Percentiles rank a stretch among this genome's conserved stretches.
Evolutionary conservation across 495 filamentous ascomycete species (phyloP).

Genomic region (Daldinia concentrica): DNA sequence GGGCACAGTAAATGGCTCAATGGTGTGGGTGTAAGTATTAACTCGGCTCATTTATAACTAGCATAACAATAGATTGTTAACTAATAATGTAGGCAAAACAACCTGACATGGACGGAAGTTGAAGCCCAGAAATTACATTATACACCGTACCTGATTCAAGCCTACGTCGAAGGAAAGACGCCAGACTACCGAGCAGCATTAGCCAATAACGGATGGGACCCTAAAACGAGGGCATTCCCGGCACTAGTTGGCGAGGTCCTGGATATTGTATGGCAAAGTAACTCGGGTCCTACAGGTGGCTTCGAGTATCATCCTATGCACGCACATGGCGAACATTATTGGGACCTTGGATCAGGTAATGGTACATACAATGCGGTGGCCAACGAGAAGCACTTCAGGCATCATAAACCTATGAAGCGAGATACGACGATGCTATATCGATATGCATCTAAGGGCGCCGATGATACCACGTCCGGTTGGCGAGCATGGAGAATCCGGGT

Average conservation of each 20-base stretch:
- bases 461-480: constrained; percentile 62
- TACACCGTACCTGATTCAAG: constrained; percentile 63
- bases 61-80: constrained; percentile 9
- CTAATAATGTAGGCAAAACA: constrained; percentile 52
- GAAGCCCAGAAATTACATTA: constrained; percentile 39
- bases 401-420: constrained; percentile 56
- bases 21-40: constrained; percentile 45
- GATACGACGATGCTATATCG: constrained; percentile 67
- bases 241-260: constrained; percentile 67
- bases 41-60: background rate
- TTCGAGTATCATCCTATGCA: constrained; percentile 71
- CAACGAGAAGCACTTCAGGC: constrained; percentile 60
- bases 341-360: constrained; percentile 66
- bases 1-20: constrained; percentile 33
- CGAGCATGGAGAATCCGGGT: constrained; percentile 65
- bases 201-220: constrained; percentile 63
- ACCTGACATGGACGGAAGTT: constrained; percentile 61
- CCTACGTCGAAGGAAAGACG: constrained; percentile 58
- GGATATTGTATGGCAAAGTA: constrained; percentile 66
- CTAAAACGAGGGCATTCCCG: constrained; percentile 58
- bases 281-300: constrained; percentile 58
- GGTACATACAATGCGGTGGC: constrained; percentile 62
- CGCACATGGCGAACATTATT: constrained; percentile 66
- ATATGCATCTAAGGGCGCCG: constrained; percentile 49
- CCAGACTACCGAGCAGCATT: constrained; percentile 57